These are phyloP conservation scores for Pichia sp. DNA, from an alignment of 1,139 yeast genomes.

Conservation along the genomic window DNA sequence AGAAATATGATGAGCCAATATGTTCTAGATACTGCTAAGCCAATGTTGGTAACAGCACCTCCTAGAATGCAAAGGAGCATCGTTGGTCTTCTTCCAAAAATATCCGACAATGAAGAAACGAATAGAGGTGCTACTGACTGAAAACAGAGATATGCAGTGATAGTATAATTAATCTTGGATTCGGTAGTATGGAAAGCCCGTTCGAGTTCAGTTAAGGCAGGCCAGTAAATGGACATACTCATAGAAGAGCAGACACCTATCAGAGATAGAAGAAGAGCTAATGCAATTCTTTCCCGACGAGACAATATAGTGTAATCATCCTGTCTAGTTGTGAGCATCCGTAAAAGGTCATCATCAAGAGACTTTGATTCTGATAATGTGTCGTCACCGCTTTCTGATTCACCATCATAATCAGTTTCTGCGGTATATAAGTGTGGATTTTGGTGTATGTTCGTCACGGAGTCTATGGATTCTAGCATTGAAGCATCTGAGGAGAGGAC, in stretches of 20 bases:
- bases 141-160: constrained; percentile 62
- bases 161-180: constrained; percentile 54
- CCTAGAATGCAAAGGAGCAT: constrained; percentile 44
- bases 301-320: constrained; percentile 30
- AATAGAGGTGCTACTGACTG: constrained; percentile 68
- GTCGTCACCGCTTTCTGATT: no score
- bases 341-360: no score
- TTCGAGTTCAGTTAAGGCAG: constrained; percentile 54
- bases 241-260: constrained; percentile 55
- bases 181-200: constrained; percentile 44
- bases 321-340: background rate
- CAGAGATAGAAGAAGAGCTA: constrained; percentile 36
- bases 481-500: no score
- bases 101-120: constrained; percentile 60
- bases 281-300: constrained; percentile 28
- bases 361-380: no score
- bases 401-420: no score
- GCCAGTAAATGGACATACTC: constrained; percentile 69
- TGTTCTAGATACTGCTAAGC: constrained; percentile 47
- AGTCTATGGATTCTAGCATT: no score
- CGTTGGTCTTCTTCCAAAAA: constrained; percentile 63
- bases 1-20: constrained; percentile 50
- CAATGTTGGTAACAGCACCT: constrained; percentile 51
- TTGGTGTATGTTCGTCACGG: no score
- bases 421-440: no score